Evolutionary conservation across 2,329 filamentous ascomycete genomes (phyloP), one percentile per base, ranked within the genome.

Genomic region (Cylindrodendrum hubeiense): DNA sequence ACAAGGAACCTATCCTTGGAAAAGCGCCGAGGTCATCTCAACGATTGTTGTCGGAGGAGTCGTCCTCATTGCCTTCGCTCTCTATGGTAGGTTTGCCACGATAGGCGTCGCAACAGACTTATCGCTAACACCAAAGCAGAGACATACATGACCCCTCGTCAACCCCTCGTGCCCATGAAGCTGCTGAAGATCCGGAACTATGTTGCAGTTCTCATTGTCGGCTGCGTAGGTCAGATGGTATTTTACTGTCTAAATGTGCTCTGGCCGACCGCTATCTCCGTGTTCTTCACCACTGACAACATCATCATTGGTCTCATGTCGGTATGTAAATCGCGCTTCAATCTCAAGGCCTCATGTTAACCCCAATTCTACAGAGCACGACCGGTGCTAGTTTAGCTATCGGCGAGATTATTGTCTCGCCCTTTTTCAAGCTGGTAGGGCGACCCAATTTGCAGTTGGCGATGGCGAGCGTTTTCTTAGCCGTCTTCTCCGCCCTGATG

Each of bases 221-320:
- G 56, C 19, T 52, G 15, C 13, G 56, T 59, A 4, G 46, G 15
- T 3, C 21, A 37, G 12, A 59, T 59, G 46, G 24, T 30, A 9
- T 51, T 49, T 26, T 28, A 59, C 37, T 39, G 44, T n/a, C 8
- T 59, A 28, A 51, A 51, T 10, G 46, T 43, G 2, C 46, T 51
- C 24, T 59, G 46, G 34, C 46, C 46, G 7, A 39, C 13, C 17
- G 6, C 34, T 17, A 49, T 52, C 30, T 17, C 44, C 17, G 24
- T 17, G 8, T 37, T 59, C 6, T 52, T 33, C 26, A 46, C 26
- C 33, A 52, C 34, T 7, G 24, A 22, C 24, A 19, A 59, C 19
- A 19, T 10, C 22, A 51, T 24, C 21, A 52, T 43, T 21, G 24
- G 56, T 26, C 22, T 39, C 22, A 26, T 39, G 34, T 59, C 26